Evolutionary conservation across 768 basidiomycete species (phyloP).

Genomic region (Russula ochroleuca): DNA sequence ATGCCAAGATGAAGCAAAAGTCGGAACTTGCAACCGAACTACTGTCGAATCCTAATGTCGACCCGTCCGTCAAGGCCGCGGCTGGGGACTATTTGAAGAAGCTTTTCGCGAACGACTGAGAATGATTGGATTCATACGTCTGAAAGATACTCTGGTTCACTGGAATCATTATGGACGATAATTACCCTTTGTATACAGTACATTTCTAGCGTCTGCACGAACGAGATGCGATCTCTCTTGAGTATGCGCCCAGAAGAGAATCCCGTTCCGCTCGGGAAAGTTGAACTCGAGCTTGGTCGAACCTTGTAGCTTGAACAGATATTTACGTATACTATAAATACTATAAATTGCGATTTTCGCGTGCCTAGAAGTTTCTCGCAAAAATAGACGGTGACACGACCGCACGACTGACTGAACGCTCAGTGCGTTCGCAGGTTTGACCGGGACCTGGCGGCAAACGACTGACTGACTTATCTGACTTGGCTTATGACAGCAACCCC

Average conservation of each 20-base stretch:
- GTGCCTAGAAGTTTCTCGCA: constrained; percentile 14
- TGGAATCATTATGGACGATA: constrained; percentile 9
- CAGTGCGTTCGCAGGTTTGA: constrained; percentile 13
- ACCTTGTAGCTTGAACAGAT: not conserved
- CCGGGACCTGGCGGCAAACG: constrained; percentile 17
- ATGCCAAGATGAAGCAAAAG: constrained; percentile 53
- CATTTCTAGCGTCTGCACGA: constrained; percentile 1
- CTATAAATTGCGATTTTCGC: not conserved
- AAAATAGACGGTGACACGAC: constrained; percentile 8
- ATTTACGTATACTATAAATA: not conserved
- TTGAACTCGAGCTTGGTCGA: not conserved
- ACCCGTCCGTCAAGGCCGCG: constrained; percentile 57
- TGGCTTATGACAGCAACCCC: constrained; percentile 9
- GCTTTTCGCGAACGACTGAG: constrained; percentile 47
- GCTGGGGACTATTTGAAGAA: constrained; percentile 71
- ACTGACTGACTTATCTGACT: not conserved
- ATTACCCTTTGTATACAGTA: constrained; percentile 10
- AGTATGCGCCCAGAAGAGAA: not conserved
- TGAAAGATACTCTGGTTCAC: constrained; percentile 2
- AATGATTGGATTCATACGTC: not conserved
- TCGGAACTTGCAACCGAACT: constrained; percentile 66
- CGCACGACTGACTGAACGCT: constrained; percentile 13
- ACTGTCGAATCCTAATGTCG: constrained; percentile 53
- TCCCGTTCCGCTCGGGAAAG: not conserved
- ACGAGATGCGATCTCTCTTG: not conserved